Conservation (phyloP, 2,329 filamentous ascomycete species). For the Alternaria consortialis region DNA sequence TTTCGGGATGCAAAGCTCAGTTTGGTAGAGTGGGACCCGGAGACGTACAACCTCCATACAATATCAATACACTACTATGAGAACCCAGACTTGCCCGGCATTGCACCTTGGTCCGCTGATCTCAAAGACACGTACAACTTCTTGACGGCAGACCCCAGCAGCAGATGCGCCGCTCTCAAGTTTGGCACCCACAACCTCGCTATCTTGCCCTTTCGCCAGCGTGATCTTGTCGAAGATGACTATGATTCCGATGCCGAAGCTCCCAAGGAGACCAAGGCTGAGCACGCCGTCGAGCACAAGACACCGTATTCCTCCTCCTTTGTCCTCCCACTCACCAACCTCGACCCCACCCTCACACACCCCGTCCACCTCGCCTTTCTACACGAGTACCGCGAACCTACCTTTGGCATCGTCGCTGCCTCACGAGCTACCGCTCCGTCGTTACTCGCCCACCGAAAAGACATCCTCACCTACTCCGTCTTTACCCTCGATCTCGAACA, state of each 20-base stretch:
- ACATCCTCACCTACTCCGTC: conserved; percentile 89
- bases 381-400: conserved; percentile 96
- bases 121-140: conserved; percentile 80
- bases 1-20: conserved; percentile 93
- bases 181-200: conserved; percentile 90
- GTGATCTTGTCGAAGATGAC: conserved; percentile 88
- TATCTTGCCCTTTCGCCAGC: conserved; percentile 89
- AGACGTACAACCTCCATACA: conserved; percentile 79
- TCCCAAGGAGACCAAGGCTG: conserved; percentile 40
- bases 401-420: conserved; percentile 91
- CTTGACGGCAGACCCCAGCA: conserved; percentile 87
- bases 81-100: conserved; percentile 82
- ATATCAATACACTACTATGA: conserved; percentile 98
- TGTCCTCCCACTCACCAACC: conserved; percentile 85
- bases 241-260: conserved; percentile 86
- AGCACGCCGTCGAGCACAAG: conserved; percentile 48
- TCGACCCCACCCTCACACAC: conserved; percentile 87
- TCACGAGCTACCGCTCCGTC: conserved; percentile 76
- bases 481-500: conserved; percentile 95
- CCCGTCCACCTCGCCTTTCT: conserved; percentile 92
- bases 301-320: conserved; percentile 91
- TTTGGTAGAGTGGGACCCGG: conserved; percentile 91
- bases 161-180: conserved; percentile 91
- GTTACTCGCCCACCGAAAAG: conserved; percentile 77
- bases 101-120: conserved; percentile 79